phyloP scores from a whole-genome alignment of 768 basidiomycete species.

The Porphyrellus cyaneotinctus region DNA sequence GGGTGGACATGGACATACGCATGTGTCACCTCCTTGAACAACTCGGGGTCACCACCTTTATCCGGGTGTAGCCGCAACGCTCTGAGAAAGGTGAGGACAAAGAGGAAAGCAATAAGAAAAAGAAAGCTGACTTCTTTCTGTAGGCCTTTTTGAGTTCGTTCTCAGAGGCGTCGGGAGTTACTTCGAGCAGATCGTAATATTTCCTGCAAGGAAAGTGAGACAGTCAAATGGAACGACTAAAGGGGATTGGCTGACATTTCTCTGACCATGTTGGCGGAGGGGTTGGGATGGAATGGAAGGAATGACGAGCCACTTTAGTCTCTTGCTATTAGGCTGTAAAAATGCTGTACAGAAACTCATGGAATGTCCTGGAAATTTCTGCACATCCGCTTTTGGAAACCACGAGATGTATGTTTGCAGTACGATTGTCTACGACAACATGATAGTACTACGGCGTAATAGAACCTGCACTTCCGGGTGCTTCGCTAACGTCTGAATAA shows the following conservation, averaged over 20 bases:
- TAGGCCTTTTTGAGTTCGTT: conserved; percentile 92
- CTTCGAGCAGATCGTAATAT: conserved; percentile 92
- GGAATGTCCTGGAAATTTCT: conserved; percentile 35
- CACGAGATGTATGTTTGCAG: no score
- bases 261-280: conserved; percentile 49
- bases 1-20: conserved; percentile 54
- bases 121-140: conserved; percentile 70
- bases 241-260: conserved; percentile 46
- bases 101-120: not conserved
- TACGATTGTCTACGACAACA: no score
- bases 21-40: conserved; percentile 97
- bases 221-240: not conserved
- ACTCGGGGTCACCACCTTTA: conserved; percentile 94
- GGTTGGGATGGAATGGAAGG: conserved; percentile 11
- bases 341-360: conserved; percentile 32
- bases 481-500: conserved; percentile 66
- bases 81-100: conserved; percentile 37
- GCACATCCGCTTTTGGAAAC: conserved; percentile 20
- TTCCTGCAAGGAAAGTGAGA: conserved; percentile 46
- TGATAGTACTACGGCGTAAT: no score
- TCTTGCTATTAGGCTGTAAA: conserved; percentile 16
- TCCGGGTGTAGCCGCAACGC: conserved; percentile 85
- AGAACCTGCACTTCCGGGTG: not conserved
- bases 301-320: conserved; percentile 22
- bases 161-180: conserved; percentile 72